Percentiles rank a stretch among this genome's conserved stretches.
These are phyloP conservation scores for Xylariaceae sp. DNA, from an alignment of 2,329 filamentous ascomycete genomes.

Conservation along the genomic window DNA sequence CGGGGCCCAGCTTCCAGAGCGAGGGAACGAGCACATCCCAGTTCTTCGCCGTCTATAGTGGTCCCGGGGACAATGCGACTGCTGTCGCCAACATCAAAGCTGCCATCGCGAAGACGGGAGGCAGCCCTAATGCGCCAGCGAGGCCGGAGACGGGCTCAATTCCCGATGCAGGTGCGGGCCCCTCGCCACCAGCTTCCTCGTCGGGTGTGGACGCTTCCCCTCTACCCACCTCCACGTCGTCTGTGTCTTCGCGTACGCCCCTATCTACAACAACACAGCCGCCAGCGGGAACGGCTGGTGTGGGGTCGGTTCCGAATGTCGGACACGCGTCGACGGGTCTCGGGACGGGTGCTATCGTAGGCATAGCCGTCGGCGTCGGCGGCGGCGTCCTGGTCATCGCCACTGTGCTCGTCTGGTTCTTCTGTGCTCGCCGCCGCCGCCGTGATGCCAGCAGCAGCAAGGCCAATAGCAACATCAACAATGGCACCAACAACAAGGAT, in stretches of 20 bases:
- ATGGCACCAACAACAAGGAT: slow-evolving; percentile 10
- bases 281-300: too few relatives aligned
- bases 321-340: too few relatives aligned
- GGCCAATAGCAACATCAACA: slow-evolving; percentile 18
- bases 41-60: neutral
- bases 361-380: slow-evolving; percentile 27
- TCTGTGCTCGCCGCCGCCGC: slow-evolving; percentile 38
- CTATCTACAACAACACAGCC: too few relatives aligned
- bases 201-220: too few relatives aligned
- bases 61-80: neutral
- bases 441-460: too few relatives aligned
- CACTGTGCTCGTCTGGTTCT: slow-evolving; percentile 37
- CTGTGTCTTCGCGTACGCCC: too few relatives aligned
- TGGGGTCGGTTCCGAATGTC: too few relatives aligned
- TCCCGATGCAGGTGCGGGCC: too few relatives aligned
- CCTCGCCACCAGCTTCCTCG: too few relatives aligned
- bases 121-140: neutral
- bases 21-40: neutral
- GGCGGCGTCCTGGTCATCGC: slow-evolving; percentile 34
- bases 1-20: neutral
- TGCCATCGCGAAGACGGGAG: neutral
- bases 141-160: neutral
- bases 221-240: too few relatives aligned
- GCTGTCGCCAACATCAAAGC: neutral
- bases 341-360: slow-evolving; percentile 15